Base-by-base conservation (phyloP, 257 asterid species). In the Cynanchum wilfordii region DNA sequence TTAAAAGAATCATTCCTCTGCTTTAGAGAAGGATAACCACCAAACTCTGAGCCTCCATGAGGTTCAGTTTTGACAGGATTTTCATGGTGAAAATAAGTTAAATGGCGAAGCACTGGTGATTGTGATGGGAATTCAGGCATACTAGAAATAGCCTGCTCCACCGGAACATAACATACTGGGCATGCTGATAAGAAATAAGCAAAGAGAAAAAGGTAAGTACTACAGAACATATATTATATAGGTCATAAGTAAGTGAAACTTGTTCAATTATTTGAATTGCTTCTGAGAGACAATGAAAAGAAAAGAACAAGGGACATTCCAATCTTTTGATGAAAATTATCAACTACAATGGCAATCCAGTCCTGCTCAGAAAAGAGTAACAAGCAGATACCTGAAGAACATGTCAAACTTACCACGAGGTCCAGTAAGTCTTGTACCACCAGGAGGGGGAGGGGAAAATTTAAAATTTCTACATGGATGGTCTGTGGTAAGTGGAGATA, bases 361-460 rank as follows among this genome's bases (percentile, higher is more conserved):
- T 3, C n/a, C 33, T 73, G 73, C 71, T 22, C 55, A 3, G 45
- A 40, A 29, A 25, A 15, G 8, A 38, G 40, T 24, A 66, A 55
- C 8, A 54, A 5, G 51, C 38, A 29, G 5, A 44, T 7, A 67
- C 38, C 6, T 72, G 51, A 71, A 54, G 40, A 56, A 68, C 8
- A 70, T 73, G 70, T 63, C 38, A 38, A 78, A 90, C 98, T 87
- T 87, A 95, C 99, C 95, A 40, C 99, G 93, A 66, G 99, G 99
- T 70, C 99, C 99, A 73, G 80, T 79, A 54, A 96, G 89, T 82
- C 91, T 89, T 42, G 78, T 65, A 74, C 72, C 83, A 73, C 92
- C 88, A 25, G 97, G 92, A 73, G 98, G 97, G 42, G 97, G 96
- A 82, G 97, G 94, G 27, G 97, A 90, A 68, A 87, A 89, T 70